Evolutionary conservation across 1,139 yeast genomes (phyloP).

Genomic region (Chernovozyma sophiae-reginae): DNA sequence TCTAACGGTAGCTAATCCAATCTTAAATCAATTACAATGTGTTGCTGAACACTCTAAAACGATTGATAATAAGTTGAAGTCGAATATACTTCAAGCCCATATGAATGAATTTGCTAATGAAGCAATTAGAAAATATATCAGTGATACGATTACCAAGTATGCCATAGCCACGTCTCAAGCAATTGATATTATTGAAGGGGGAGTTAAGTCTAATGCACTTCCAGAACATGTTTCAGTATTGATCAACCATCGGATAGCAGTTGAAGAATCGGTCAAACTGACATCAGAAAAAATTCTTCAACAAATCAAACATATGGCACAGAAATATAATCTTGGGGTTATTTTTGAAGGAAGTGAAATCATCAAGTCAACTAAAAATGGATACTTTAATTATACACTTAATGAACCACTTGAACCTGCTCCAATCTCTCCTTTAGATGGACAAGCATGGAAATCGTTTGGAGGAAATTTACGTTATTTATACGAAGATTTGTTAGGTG

Average conservation of each 20-base stretch:
- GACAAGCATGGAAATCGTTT: constrained; percentile 48
- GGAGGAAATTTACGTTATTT: constrained; percentile 57
- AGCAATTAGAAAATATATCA: constrained; percentile 33
- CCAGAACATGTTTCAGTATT: constrained; percentile 61
- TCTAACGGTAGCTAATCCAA: constrained; percentile 39
- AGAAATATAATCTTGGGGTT: constrained; percentile 44
- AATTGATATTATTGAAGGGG: constrained; percentile 64
- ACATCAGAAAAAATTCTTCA: constrained; percentile 36
- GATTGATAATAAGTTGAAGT: constrained; percentile 26
- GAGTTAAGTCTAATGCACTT: constrained; percentile 66
- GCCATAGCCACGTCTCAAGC: constrained; percentile 64
- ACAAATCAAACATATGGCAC: constrained; percentile 39
- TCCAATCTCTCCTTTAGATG: constrained; percentile 50
- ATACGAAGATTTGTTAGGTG: constrained; percentile 44
- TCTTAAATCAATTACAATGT: constrained; percentile 38
- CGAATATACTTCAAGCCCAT: constrained; percentile 40
- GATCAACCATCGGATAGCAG: constrained; percentile 57
- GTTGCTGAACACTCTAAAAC: constrained; percentile 35
- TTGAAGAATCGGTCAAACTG: constrained; percentile 43
- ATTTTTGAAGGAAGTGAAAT: constrained; percentile 30
- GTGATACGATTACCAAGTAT: constrained; percentile 26
- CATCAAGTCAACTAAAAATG: constrained; percentile 28
- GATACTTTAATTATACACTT: constrained; percentile 43
- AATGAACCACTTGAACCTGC: constrained; percentile 48
- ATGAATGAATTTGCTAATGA: constrained; percentile 38